Evolutionary conservation across 202 grass and related monocot genomes (phyloP), one percentile per base, ranked within the genome.

Genomic region (Brachypodium distachyon): DNA sequence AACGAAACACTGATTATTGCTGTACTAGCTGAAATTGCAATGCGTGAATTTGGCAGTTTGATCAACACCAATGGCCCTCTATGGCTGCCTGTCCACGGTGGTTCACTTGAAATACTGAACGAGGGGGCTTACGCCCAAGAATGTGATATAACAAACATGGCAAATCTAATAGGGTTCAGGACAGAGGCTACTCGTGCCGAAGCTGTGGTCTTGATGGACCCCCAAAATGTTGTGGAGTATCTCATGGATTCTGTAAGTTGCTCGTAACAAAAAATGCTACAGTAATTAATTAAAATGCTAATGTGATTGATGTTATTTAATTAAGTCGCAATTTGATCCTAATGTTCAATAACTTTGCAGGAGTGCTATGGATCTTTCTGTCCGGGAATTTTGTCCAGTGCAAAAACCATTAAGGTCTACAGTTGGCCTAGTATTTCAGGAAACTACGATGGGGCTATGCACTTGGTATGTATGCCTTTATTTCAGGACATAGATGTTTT

Each of bases 211-310:
- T 54, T 83, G 79, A 34, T 86, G 71, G 67, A 79, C 3, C 1
- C 72, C 39, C 80, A 48, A 12, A 57, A 13, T 12, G 16, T 94
- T 12, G 71, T 88, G 21, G 76, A 67, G 6, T 71, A 59, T 9
- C 71, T 95, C 34, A 91, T 95, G 86, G 77, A 91, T 58, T 4
- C 38, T 43, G 92, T 95, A 47, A 82, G 88, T 83, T 47, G 12
- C 16, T 39, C 8, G 36, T 61, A 6, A 62, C 52, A 54, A 13
- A 54, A 57, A 29, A 56, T 6, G 22, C 52, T 27, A 56, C 12
- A n/a, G n/a, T n/a, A n/a, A n/a, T 29, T 65, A 58, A 16, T 70
- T 26, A 18, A 41, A 27, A 42, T 39, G 47, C 9, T 44, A 13
- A 43, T 51, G 21, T 8, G 53, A 25, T 18, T 60, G n/a, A 31